phyloP scores from a whole-genome alignment of 1,284 basidiomycete species.

The Melanopsichium pennsylvanicum region DNA sequence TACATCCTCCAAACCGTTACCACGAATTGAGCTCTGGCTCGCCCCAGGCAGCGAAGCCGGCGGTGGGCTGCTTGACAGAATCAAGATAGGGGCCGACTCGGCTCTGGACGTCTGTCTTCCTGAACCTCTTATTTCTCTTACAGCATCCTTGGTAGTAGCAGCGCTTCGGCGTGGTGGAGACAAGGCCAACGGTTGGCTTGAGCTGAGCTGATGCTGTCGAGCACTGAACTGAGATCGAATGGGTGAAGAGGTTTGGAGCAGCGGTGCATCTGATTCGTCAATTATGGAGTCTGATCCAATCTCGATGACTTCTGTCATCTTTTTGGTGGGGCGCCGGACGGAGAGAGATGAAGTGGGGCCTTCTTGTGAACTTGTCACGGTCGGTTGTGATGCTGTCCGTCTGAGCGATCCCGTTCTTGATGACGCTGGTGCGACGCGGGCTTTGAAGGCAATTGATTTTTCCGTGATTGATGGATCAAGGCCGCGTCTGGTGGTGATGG shows the following conservation, averaged over 20 bases:
- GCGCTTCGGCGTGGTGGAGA: conserved; percentile 12
- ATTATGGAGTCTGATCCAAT: conserved; percentile 32
- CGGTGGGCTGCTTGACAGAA: conserved; percentile 41
- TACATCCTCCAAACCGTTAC: conserved; percentile 2
- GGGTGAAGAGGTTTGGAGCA: conserved; percentile 17
- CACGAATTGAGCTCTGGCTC: conserved; percentile 10
- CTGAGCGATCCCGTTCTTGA: conserved; percentile 22
- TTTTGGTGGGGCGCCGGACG: conserved; percentile 2
- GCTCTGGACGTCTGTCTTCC: not conserved
- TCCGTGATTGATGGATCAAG: too few relatives aligned
- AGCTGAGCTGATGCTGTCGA: conserved; percentile 9
- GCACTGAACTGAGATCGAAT: conserved; percentile 37
- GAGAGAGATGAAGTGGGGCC: conserved; percentile 17
- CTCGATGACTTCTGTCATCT: conserved; percentile 32
- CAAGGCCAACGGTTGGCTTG: conserved; percentile 18
- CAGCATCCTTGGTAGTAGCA: too few relatives aligned
- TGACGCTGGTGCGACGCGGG: conserved; percentile 4
- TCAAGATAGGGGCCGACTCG: conserved; percentile 33
- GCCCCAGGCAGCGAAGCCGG: conserved; percentile 9
- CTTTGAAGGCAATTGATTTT: too few relatives aligned
- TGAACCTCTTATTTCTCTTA: too few relatives aligned
- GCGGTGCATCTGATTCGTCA: conserved; percentile 3
- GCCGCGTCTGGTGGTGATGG: too few relatives aligned
- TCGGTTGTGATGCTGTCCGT: conserved; percentile 30
- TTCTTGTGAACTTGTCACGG: conserved; percentile 25